Evolutionary conservation across 2,329 filamentous ascomycete species (phyloP).

Genomic region (Cladosporium sp.): DNA sequence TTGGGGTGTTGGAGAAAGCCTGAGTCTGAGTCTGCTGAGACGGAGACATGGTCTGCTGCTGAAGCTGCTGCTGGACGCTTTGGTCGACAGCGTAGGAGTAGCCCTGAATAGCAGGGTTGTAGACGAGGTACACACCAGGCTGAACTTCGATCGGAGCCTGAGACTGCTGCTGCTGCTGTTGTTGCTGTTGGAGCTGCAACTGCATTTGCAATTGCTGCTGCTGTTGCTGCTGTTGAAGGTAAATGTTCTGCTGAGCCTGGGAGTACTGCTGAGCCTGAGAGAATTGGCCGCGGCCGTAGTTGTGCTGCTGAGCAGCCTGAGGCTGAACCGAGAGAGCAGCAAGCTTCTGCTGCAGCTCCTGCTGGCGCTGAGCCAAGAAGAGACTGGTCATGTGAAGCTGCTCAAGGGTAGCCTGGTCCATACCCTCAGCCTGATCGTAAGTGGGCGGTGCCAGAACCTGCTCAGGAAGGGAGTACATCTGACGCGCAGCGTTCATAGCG

Average conservation of each 20-base stretch:
- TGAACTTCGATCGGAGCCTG: conserved; percentile 68
- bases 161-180: conserved; percentile 48
- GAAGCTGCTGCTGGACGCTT: conserved; percentile 53
- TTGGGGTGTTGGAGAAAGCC: conserved; percentile 43
- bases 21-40: conserved; percentile 31
- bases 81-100: conserved; percentile 78
- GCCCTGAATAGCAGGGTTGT: conserved; percentile 83
- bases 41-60: conserved; percentile 32
- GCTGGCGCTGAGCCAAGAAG: conserved; percentile 91
- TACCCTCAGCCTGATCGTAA: conserved; percentile 68
- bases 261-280: conserved; percentile 56
- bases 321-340: conserved; percentile 78
- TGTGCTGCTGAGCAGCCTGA: conserved; percentile 52
- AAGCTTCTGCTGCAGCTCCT: conserved; percentile 90
- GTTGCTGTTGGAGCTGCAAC: conserved; percentile 52
- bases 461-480: conserved; percentile 72
- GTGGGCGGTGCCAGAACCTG: conserved; percentile 84
- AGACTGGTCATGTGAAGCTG: conserved; percentile 89
- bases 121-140: conserved; percentile 77
- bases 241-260: conserved; percentile 57
- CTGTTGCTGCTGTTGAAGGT: conserved; percentile 58
- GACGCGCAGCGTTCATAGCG: conserved; percentile 50
- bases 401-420: conserved; percentile 84
- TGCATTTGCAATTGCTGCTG: conserved; percentile 61
- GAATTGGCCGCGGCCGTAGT: conserved; percentile 39